Percentiles rank a stretch among this genome's conserved stretches.
Conservation (phyloP, 1,284 basidiomycete genomes). For the Ceratobasidium sp. region DNA sequence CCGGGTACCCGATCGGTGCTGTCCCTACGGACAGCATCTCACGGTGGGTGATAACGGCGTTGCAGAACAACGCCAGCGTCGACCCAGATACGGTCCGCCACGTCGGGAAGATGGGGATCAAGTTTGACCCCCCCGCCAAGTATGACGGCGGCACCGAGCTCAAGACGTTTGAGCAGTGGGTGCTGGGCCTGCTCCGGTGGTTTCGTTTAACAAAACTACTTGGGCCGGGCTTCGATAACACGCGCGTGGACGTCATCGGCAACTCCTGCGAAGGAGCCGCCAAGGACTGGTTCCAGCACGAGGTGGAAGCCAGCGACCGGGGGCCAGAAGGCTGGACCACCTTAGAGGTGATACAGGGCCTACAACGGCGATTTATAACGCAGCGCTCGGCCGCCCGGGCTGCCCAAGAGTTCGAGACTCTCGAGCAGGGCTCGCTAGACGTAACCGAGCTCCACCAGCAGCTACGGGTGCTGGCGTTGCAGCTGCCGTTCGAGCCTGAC, state of each 20-base stretch:
- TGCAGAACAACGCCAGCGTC: background rate
- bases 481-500: background rate
- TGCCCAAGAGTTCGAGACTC: background rate
- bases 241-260: background rate
- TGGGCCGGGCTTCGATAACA: background rate
- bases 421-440: background rate
- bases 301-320: background rate
- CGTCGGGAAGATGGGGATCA: background rate
- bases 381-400: background rate
- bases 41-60: background rate
- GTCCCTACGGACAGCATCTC: background rate
- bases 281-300: constrained; percentile 4
- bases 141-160: background rate
- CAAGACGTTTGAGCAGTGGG: background rate
- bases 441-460: background rate
- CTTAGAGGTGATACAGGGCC: constrained; percentile 3
- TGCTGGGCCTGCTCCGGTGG: background rate
- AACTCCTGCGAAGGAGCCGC: background rate
- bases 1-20: constrained; percentile 1
- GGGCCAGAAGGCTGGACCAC: constrained; percentile 3
- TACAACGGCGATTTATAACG: background rate
- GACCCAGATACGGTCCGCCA: background rate
- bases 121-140: background rate
- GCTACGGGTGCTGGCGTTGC: background rate
- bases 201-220: background rate